Percentiles rank a stretch among this genome's conserved stretches.
Conservation (phyloP, 306 rosid genomes). For the Gastrolobium bilobum region DNA sequence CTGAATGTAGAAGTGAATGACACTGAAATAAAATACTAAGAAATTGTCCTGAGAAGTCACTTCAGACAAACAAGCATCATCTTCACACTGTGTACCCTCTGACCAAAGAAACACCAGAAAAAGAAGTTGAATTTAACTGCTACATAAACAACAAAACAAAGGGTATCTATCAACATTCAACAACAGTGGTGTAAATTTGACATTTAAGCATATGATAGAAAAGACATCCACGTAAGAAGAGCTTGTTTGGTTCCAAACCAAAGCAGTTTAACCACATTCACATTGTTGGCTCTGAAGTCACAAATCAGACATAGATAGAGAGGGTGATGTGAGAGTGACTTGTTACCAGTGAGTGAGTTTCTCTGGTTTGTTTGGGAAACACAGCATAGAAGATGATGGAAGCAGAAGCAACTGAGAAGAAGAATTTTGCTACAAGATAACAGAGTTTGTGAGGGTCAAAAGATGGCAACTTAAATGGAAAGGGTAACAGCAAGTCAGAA, state of each 20-base stretch:
- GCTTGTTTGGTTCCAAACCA: constrained; percentile 3
- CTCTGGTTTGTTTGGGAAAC: constrained; percentile 19
- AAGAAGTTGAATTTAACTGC: constrained; percentile 8
- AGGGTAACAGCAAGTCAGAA: neutral
- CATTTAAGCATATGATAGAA: constrained; percentile 11
- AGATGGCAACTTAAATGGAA: constrained; percentile 12
- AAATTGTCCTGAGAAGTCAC: constrained; percentile 42
- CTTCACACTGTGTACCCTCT: constrained; percentile 45
- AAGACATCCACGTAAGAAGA: neutral
- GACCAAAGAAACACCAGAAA: constrained; percentile 41
- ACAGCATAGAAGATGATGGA: constrained; percentile 39
- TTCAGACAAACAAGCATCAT: constrained; percentile 49
- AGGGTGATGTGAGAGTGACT: constrained; percentile 48
- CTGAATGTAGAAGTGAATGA: constrained; percentile 44
- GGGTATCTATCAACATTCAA: constrained; percentile 17
- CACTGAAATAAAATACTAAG: constrained; percentile 37
- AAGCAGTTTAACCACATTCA: constrained; percentile 17
- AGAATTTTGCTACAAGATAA: constrained; percentile 25
- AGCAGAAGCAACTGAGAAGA: constrained; percentile 43
- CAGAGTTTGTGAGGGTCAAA: neutral
- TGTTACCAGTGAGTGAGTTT: constrained; percentile 39
- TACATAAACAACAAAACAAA: neutral
- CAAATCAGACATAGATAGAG: constrained; percentile 27
- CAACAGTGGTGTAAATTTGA: constrained; percentile 41
- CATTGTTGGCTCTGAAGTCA: constrained; percentile 40